phyloP scores from a whole-genome alignment of 768 basidiomycete species.

The Rhodotorula toruloides region DNA sequence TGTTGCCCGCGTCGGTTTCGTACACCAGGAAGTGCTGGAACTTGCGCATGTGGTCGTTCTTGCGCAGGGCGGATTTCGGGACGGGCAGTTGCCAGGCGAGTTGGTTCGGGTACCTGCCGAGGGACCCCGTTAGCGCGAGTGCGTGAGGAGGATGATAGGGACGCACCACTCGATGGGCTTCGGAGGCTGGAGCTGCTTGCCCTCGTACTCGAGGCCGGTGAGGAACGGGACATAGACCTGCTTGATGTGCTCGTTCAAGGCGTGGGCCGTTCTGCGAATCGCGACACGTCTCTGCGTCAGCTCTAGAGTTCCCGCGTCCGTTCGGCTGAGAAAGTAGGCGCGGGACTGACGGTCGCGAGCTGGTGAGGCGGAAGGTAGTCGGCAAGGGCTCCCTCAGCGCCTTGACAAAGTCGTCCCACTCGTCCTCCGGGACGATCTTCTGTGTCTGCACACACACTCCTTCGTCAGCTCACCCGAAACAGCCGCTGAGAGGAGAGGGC shows the following conservation, averaged over 20 bases:
- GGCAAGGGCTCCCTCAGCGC: constrained; percentile 68
- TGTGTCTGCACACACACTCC: constrained; percentile 52
- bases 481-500: constrained; percentile 42
- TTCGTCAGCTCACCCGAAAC: neutral
- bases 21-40: constrained; percentile 96
- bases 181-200: constrained; percentile 68
- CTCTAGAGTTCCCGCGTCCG: constrained; percentile 39
- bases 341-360: constrained; percentile 67
- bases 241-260: constrained; percentile 72
- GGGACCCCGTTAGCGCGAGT: neutral
- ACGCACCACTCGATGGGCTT: constrained; percentile 74
- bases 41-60: constrained; percentile 80
- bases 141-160: neutral
- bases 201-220: constrained; percentile 69
- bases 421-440: constrained; percentile 62
- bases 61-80: constrained; percentile 78
- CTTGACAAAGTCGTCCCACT: constrained; percentile 71
- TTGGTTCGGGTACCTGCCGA: constrained; percentile 79
- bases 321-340: neutral
- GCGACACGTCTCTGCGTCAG: constrained; percentile 18
- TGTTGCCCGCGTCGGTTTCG: constrained; percentile 95
- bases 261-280: constrained; percentile 56
- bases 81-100: constrained; percentile 96
- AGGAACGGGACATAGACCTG: constrained; percentile 71
- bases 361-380: constrained; percentile 88